Percentiles rank a stretch among this genome's conserved stretches.
These are phyloP conservation scores for Cytospora mali DNA, from an alignment of 2,329 filamentous ascomycete genomes.

Conservation along the genomic window DNA sequence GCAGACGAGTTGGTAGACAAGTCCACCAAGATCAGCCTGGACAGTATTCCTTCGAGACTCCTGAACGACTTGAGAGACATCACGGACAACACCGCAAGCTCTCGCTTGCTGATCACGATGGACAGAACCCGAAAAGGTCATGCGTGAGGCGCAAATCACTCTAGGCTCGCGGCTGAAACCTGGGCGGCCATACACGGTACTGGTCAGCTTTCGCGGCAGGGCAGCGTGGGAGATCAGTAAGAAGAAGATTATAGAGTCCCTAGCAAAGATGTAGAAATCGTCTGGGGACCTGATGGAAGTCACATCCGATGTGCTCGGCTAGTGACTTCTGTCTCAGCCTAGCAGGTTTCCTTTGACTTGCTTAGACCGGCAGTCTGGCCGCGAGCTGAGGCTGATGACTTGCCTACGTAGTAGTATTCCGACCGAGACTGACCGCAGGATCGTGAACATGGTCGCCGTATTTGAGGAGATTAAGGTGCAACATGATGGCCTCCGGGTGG, in stretches of 20 bases:
- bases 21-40: background rate
- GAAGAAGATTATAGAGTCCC: background rate
- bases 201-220: background rate
- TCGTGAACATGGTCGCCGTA: background rate
- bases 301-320: background rate
- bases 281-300: background rate
- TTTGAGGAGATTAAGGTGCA: background rate
- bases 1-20: background rate
- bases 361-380: background rate
- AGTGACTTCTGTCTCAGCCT: background rate
- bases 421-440: background rate
- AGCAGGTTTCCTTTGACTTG: background rate
- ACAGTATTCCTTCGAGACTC: too few relatives aligned
- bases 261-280: background rate
- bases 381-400: background rate
- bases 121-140: background rate
- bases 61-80: background rate
- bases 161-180: too few relatives aligned
- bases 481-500: background rate
- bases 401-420: background rate
- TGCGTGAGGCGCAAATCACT: background rate
- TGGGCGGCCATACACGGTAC: too few relatives aligned
- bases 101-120: too few relatives aligned
- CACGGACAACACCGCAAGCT: background rate
- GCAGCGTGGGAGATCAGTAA: background rate